Conservation (phyloP, 805 yeast genomes). For the Metschnikowia continentalis region DNA sequence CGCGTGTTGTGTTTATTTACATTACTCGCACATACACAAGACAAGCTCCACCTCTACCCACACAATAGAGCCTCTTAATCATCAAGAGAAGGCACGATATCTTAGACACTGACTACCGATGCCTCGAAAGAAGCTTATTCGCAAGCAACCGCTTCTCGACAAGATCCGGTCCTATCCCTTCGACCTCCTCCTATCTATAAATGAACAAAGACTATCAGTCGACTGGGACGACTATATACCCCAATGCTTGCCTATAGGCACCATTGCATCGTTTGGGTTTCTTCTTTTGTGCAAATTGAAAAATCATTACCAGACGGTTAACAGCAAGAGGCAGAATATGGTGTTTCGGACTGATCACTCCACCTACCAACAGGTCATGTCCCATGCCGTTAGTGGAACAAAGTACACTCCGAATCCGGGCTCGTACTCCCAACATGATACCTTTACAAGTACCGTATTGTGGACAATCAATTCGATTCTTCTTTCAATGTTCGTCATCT, state of each 20-base stretch:
- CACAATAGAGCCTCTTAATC: not conserved
- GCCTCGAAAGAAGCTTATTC: slow-evolving; percentile 16
- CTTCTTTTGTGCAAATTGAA: slow-evolving; percentile 21
- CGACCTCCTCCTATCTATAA: slow-evolving; percentile 32
- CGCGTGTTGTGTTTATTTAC: slow-evolving; percentile 2
- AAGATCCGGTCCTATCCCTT: slow-evolving; percentile 33
- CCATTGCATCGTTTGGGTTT: slow-evolving; percentile 17
- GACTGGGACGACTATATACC: slow-evolving; percentile 40
- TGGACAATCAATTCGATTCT: slow-evolving; percentile 17
- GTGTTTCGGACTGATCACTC: slow-evolving; percentile 34
- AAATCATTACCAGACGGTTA: slow-evolving; percentile 24
- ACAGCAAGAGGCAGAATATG: slow-evolving; percentile 26
- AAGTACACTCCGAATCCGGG: not conserved
- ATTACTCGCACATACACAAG: not conserved
- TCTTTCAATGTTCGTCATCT: slow-evolving; percentile 12
- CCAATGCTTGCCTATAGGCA: slow-evolving; percentile 31
- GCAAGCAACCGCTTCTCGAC: slow-evolving; percentile 28
- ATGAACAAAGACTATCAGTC: slow-evolving; percentile 35
- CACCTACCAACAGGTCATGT: slow-evolving; percentile 29
- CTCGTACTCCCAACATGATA: slow-evolving; percentile 2
- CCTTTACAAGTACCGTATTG: slow-evolving; percentile 12
- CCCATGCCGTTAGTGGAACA: slow-evolving; percentile 14
- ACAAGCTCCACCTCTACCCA: not conserved
- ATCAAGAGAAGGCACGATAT: not conserved
- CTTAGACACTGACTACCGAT: not conserved